phyloP scores from a whole-genome alignment of 352 stramenopile genomes.

The Phytophthora pisi region DNA sequence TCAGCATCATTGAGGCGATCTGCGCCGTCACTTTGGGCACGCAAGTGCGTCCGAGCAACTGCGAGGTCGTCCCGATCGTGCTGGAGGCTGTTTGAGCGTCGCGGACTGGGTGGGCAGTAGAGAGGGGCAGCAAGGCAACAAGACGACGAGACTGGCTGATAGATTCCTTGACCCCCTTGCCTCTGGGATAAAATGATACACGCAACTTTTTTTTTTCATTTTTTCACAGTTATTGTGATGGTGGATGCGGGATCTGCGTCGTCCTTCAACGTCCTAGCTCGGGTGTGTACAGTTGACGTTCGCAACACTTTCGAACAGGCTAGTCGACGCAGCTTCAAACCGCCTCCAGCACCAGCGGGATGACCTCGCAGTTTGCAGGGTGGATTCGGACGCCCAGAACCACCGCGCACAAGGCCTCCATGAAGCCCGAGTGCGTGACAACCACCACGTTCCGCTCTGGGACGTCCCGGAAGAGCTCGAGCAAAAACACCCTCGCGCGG shows the following conservation, averaged over 20 bases:
- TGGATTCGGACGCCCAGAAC: conserved; percentile 44
- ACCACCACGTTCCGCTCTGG: conserved; percentile 62
- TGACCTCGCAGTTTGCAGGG: conserved; percentile 53
- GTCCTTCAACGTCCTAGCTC: background rate
- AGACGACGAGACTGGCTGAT: background rate
- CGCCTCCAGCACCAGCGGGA: conserved; percentile 50
- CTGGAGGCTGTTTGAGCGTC: conserved; percentile 31
- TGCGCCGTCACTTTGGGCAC: conserved; percentile 45
- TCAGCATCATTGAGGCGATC: conserved; percentile 74
- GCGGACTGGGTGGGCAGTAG: background rate
- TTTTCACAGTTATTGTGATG: background rate
- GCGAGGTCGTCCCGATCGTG: conserved; percentile 58
- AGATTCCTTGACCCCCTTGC: background rate
- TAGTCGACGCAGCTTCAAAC: conserved; percentile 3
- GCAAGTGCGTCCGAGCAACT: conserved; percentile 45
- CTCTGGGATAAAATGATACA: background rate
- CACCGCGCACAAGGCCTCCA: conserved; percentile 57
- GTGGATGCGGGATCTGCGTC: background rate
- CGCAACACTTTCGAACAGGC: background rate
- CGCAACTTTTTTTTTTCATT: background rate
- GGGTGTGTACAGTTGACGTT: background rate
- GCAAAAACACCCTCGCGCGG: conserved; percentile 53
- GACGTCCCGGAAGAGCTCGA: conserved; percentile 57
- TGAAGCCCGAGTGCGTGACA: conserved; percentile 77
- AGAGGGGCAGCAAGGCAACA: background rate